Evolutionary conservation across 495 filamentous ascomycete species (phyloP), one percentile per base, ranked within the genome.

Genomic region (Aspergillus panamensis): DNA sequence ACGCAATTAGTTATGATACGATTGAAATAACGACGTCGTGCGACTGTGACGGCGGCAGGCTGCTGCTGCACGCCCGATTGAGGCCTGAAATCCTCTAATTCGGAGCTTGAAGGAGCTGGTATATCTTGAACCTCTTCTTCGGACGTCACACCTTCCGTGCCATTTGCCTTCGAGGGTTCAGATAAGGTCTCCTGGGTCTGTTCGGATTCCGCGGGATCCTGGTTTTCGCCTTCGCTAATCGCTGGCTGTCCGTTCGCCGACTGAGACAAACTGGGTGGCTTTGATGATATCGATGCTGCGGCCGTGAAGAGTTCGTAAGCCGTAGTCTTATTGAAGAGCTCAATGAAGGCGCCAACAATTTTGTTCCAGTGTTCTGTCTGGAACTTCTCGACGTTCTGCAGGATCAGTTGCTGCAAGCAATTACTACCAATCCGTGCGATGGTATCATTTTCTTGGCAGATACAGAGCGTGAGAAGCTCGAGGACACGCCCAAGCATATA

Each of bases 1-100:
- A 99, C 95, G 71, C 94, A 99, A 63, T 92, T 92, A n/a, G 91
- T 96, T 73, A 99, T 99, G 69, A 99, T 99, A 62, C 93, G 89
- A 71, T 97, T 99, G 80, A 99, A 99, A 73, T 96, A 96, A 21
- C 91, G 87, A n/a, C 95, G 85, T 25, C 95, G 86, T 1, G 93
- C 90, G 3, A 90, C 89, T 7, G 94, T 97, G 10, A 99, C 91
- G 2, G 92, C 88, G 31, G 96, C 81, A 0, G 94, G 91, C 51
- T 96, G 90, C 66, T 93, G 90, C 66, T 92, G 78, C 6, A 78
- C 77, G 44, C 82, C 82, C 6, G 63, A 51, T 57, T 82, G 82
- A 16, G 89, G 90, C 40, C 84, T 87, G 76, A 95, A 98, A 64
- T 97, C 95, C 68, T 97, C 94, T 5, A 98, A 80, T 53, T 88